These are phyloP conservation scores for Lyophyllum decastes DNA, from an alignment of 768 basidiomycete genomes.

Conservation along the genomic window DNA sequence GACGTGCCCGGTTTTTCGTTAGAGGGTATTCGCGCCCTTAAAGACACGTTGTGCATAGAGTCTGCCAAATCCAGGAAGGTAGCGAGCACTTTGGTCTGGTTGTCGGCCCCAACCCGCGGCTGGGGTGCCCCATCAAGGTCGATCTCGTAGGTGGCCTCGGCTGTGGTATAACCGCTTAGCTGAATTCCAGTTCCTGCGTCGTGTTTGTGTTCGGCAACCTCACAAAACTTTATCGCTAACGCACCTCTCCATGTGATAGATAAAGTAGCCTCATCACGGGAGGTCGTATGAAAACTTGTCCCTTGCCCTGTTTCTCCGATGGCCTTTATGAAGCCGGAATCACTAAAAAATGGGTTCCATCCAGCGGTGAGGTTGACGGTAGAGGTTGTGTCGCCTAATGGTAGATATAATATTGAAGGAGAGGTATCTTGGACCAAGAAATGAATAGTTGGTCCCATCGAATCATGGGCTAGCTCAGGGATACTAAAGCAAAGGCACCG, in stretches of 20 bases:
- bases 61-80: slow-evolving; percentile 48
- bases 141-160: slow-evolving; percentile 44
- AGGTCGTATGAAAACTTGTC: slow-evolving; percentile 64
- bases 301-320: slow-evolving; percentile 52
- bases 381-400: slow-evolving; percentile 57
- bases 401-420: slow-evolving; percentile 60
- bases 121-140: slow-evolving; percentile 49
- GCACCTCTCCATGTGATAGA: slow-evolving; percentile 64
- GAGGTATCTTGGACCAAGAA: slow-evolving; percentile 63
- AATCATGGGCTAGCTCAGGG: slow-evolving; percentile 4
- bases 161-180: slow-evolving; percentile 51
- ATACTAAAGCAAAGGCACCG: background rate
- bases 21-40: slow-evolving; percentile 45
- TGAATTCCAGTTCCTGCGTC: slow-evolving; percentile 63
- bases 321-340: slow-evolving; percentile 46
- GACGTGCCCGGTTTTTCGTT: slow-evolving; percentile 23
- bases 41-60: slow-evolving; percentile 52
- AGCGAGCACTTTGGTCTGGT: slow-evolving; percentile 45
- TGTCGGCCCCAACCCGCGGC: slow-evolving; percentile 23
- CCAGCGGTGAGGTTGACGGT: slow-evolving; percentile 51
- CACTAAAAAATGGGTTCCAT: slow-evolving; percentile 68
- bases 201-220: background rate
- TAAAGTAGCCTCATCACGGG: slow-evolving; percentile 55
- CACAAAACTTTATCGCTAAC: slow-evolving; percentile 15
- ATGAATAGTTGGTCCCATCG: slow-evolving; percentile 16